phyloP scores from a whole-genome alignment of 495 filamentous ascomycete species.

The Schizothecium vesticola region DNA sequence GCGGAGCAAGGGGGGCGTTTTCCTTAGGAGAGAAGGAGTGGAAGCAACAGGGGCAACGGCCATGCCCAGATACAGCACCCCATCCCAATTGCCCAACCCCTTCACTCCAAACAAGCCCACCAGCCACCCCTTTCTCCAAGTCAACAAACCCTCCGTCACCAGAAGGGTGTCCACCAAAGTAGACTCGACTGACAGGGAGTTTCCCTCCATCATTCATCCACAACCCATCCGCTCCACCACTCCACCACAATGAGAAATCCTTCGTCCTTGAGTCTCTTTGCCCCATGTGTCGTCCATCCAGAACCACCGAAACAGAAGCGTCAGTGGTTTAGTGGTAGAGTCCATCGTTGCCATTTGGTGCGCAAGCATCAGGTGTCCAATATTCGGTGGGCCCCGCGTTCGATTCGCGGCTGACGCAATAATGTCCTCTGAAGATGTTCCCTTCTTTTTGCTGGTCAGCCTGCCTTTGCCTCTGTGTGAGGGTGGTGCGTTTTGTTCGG shows the following conservation, averaged over 20 bases:
- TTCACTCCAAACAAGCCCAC: background rate
- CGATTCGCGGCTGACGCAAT: conserved; percentile 46
- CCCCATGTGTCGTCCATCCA: background rate
- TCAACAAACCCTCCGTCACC: background rate
- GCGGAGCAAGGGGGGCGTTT: too few relatives aligned
- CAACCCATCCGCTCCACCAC: background rate
- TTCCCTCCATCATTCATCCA: background rate
- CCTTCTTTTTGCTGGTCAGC: background rate
- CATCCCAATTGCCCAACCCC: background rate
- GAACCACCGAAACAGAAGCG: background rate
- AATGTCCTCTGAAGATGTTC: background rate
- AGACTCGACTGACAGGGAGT: background rate
- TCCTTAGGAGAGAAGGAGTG: too few relatives aligned
- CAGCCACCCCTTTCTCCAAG: background rate
- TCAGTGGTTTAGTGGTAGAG: background rate
- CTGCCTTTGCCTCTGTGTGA: background rate
- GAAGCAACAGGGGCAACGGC: background rate
- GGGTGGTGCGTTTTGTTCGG: background rate
- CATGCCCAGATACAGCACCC: background rate
- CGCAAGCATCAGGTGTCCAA: background rate
- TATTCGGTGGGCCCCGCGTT: conserved; percentile 50
- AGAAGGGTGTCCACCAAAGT: background rate
- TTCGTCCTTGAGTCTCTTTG: background rate
- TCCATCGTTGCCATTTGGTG: background rate
- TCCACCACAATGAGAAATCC: background rate